These are phyloP conservation scores for rapeseed (Brassica napus) DNA, from an alignment of 345 rosid species.

Conservation along the genomic window DNA sequence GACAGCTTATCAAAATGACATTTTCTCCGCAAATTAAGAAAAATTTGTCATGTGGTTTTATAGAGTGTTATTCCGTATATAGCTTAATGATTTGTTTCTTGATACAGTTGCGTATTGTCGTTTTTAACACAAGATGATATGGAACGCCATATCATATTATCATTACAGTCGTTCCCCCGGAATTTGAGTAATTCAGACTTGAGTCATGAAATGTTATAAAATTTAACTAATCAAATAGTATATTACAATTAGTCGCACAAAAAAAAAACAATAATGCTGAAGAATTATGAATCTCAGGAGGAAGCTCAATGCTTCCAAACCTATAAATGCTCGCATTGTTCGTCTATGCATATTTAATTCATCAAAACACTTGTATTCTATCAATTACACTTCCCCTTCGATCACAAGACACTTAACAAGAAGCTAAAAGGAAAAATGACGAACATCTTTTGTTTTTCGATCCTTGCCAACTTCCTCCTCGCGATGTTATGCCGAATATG, in stretches of 20 bases:
- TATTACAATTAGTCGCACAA: too few relatives aligned
- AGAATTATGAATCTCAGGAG: neutral
- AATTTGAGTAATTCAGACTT: too few relatives aligned
- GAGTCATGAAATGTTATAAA: too few relatives aligned
- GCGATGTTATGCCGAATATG: slow-evolving; percentile 9
- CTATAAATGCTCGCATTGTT: slow-evolving; percentile 12
- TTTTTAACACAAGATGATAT: too few relatives aligned
- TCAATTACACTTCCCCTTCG: neutral
- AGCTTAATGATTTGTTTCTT: too few relatives aligned
- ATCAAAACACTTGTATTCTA: slow-evolving; percentile 4
- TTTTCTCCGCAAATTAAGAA: slow-evolving; percentile 27
- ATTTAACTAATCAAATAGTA: too few relatives aligned
- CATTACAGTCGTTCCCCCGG: too few relatives aligned
- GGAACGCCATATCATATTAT: too few relatives aligned
- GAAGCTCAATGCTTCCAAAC: neutral
- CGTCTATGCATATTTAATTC: neutral
- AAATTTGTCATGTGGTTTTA: slow-evolving; percentile 5
- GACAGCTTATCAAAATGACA: slow-evolving; percentile 5
- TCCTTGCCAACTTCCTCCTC: neutral
- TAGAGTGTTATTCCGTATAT: neutral
- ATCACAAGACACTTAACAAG: neutral
- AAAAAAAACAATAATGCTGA: too few relatives aligned
- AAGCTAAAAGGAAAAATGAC: neutral
- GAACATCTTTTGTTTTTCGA: neutral
- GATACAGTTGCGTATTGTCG: too few relatives aligned